Conservation (phyloP, 208 protist genomes). For the Tritrichomonas musculus region DNA sequence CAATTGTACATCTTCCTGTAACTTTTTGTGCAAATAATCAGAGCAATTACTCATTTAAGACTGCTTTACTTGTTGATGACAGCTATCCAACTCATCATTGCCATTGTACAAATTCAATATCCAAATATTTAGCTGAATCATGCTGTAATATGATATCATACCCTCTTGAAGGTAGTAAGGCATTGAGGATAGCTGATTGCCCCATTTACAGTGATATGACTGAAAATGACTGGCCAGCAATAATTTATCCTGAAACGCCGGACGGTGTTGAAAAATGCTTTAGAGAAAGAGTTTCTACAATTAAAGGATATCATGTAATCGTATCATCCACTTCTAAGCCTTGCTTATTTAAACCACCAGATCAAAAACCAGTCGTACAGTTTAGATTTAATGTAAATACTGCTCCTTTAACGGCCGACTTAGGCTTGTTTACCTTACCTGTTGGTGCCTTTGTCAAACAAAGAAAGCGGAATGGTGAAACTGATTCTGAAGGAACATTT, state of each 20-base stretch:
- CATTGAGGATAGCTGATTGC: no score
- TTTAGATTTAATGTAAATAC: background rate
- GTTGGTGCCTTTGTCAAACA: background rate
- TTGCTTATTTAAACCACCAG: background rate
- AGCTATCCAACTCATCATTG: background rate
- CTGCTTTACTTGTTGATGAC: background rate
- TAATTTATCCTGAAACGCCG: background rate
- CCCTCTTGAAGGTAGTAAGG: no score
- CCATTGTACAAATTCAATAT: background rate
- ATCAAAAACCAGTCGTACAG: background rate
- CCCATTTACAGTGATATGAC: background rate
- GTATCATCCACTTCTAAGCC: background rate
- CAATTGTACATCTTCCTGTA: background rate
- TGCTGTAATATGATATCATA: background rate
- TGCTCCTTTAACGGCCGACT: background rate
- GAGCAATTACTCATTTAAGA: background rate
- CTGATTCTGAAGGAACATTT: no score
- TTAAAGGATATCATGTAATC: background rate
- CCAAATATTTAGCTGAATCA: background rate
- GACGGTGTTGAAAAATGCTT: background rate
- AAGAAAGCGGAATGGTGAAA: no score
- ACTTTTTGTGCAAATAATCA: background rate
- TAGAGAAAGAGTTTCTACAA: no score
- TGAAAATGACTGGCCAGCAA: constrained; percentile 6
- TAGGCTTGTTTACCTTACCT: background rate